These are phyloP conservation scores for Phytopythium kandeliae DNA, from an alignment of 352 stramenopile genomes.

Conservation along the genomic window DNA sequence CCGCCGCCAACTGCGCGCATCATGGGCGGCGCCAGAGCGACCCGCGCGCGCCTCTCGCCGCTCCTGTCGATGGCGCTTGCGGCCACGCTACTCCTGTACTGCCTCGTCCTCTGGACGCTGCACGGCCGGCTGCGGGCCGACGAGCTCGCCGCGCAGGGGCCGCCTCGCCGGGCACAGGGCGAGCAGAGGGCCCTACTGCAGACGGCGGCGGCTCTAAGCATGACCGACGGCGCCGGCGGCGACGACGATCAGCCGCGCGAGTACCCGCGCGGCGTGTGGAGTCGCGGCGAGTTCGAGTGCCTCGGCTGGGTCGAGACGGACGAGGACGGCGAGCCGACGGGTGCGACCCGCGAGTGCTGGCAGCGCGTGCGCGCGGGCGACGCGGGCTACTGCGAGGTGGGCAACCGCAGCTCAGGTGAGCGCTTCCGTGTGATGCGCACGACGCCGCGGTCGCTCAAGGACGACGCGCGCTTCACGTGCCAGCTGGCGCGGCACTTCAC, in stretches of 20 bases:
- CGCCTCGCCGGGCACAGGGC: too few species aligned
- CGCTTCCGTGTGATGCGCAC: slow-evolving; percentile 63
- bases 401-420: slow-evolving; percentile 41
- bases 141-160: not conserved
- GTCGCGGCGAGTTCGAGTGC: slow-evolving; percentile 47
- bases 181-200: too few species aligned
- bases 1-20: not conserved
- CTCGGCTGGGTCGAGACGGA: slow-evolving; percentile 59
- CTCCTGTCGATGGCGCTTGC: not conserved
- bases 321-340: slow-evolving; percentile 39
- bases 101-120: slow-evolving; percentile 1
- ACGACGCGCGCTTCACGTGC: slow-evolving; percentile 66
- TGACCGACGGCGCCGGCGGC: too few species aligned
- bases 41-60: not conserved
- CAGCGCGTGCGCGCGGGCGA: slow-evolving; percentile 49
- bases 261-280: slow-evolving; percentile 20
- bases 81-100: not conserved
- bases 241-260: not conserved
- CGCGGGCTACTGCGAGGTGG: slow-evolving; percentile 56
- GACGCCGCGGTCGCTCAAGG: slow-evolving; percentile 52
- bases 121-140: not conserved
- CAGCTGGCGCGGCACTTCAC: slow-evolving; percentile 52
- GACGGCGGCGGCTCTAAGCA: too few species aligned
- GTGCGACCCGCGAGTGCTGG: slow-evolving; percentile 48
- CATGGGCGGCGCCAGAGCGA: not conserved